These are phyloP conservation scores for Teratosphaeria gauchensis DNA, from an alignment of 2,329 filamentous ascomycete genomes.

Conservation along the genomic window DNA sequence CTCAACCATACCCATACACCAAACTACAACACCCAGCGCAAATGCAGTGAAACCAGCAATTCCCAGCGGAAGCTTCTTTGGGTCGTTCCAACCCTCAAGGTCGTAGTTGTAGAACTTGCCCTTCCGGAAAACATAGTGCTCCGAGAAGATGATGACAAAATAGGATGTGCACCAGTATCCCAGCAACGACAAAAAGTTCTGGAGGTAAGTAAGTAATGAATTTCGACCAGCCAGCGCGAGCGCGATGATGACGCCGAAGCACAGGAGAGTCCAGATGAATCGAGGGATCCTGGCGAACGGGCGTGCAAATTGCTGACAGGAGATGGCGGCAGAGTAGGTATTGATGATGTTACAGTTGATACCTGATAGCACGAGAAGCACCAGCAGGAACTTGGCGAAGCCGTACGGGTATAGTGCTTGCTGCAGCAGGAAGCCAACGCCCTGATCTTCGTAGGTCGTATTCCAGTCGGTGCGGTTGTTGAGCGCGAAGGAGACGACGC, in stretches of 20 bases:
- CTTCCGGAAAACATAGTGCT: constrained; percentile 37
- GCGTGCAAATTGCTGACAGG: constrained; percentile 38
- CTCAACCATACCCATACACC: constrained; percentile 46
- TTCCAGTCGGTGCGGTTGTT: constrained; percentile 33
- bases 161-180: constrained; percentile 41
- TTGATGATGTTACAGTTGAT: constrained; percentile 33
- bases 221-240: constrained; percentile 36
- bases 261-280: constrained; percentile 37
- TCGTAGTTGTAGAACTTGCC: constrained; percentile 34
- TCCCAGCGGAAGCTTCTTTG: constrained; percentile 32
- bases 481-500: constrained; percentile 24
- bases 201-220: constrained; percentile 32
- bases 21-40: constrained; percentile 31
- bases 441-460: constrained; percentile 32
- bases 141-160: constrained; percentile 36
- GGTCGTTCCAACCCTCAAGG: constrained; percentile 38
- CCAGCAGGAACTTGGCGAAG: constrained; percentile 41
- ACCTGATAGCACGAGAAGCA: constrained; percentile 27
- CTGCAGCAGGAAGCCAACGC: constrained; percentile 40
- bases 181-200: constrained; percentile 37
- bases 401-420: constrained; percentile 36
- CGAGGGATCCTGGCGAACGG: constrained; percentile 44
- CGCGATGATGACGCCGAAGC: constrained; percentile 34
- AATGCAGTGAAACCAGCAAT: constrained; percentile 32
- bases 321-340: constrained; percentile 36